A percentile compares a stretch with the other conserved stretches of the same genome.
Evolutionary conservation across 495 filamentous ascomycete genomes (phyloP).

Genomic region (Extremus antarcticus): DNA sequence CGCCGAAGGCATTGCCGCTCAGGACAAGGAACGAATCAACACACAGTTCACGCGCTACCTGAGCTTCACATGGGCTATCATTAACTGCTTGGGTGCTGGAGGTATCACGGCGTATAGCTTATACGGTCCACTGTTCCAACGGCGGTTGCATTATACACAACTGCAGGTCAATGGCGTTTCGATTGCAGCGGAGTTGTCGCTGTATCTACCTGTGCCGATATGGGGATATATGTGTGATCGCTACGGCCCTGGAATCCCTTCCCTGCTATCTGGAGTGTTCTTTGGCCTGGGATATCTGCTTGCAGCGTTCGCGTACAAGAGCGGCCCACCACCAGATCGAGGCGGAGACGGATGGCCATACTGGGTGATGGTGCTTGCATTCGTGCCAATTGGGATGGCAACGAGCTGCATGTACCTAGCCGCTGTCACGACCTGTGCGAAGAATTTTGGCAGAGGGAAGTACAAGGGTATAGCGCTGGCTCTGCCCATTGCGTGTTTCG

Average conservation of each 20-base stretch:
- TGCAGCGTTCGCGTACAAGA: slow-evolving; percentile 66
- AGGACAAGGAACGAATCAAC: slow-evolving; percentile 45
- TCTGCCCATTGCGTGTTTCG: slow-evolving; percentile 82
- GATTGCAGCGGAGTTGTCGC: slow-evolving; percentile 69
- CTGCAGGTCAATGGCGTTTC: slow-evolving; percentile 81
- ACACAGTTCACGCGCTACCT: slow-evolving; percentile 39
- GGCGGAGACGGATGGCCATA: slow-evolving; percentile 62
- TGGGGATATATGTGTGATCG: slow-evolving; percentile 87
- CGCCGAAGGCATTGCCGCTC: slow-evolving; percentile 48
- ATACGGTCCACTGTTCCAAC: slow-evolving; percentile 80
- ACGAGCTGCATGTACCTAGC: slow-evolving; percentile 79
- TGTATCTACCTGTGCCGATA: slow-evolving; percentile 83
- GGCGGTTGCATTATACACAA: slow-evolving; percentile 73
- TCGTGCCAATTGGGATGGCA: slow-evolving; percentile 66
- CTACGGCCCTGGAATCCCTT: slow-evolving; percentile 63
- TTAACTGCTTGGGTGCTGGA: slow-evolving; percentile 65
- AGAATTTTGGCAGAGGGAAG: slow-evolving; percentile 87
- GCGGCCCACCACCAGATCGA: slow-evolving; percentile 39
- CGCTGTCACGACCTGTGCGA: slow-evolving; percentile 85
- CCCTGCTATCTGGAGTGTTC: slow-evolving; percentile 55
- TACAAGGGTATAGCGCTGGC: slow-evolving; percentile 83
- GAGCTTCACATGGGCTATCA: slow-evolving; percentile 50
- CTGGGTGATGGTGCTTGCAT: slow-evolving; percentile 71
- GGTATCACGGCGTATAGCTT: slow-evolving; percentile 82
- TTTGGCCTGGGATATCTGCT: slow-evolving; percentile 76